phyloP scores from a whole-genome alignment of 805 yeast genomes.

The Barnettozyma pratensis region DNA sequence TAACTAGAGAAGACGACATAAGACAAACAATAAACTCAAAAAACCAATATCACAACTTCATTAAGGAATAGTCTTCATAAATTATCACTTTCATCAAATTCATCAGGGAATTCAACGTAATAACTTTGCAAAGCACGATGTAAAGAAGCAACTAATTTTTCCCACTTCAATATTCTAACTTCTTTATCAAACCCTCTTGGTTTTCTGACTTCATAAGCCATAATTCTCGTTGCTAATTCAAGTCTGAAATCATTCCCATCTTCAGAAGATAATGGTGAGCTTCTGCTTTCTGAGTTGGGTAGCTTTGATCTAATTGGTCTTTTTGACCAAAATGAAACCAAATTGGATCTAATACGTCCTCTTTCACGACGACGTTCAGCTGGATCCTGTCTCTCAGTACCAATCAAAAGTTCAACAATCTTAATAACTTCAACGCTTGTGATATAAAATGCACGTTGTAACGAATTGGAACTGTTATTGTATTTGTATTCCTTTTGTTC shows the following conservation, averaged over 20 bases:
- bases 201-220: constrained; percentile 56
- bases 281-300: constrained; percentile 11
- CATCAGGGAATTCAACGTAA: constrained; percentile 49
- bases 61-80: no score
- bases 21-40: no score
- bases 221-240: constrained; percentile 59
- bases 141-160: constrained; percentile 52
- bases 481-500: constrained; percentile 3
- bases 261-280: constrained; percentile 16
- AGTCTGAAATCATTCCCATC: constrained; percentile 32
- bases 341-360: constrained; percentile 61
- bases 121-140: constrained; percentile 62
- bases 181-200: constrained; percentile 70
- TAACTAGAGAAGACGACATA: no score
- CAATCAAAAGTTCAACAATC: constrained; percentile 57
- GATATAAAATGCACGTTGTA: constrained; percentile 35
- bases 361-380: constrained; percentile 54
- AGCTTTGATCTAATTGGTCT: constrained; percentile 45
- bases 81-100: background rate
- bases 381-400: constrained; percentile 40
- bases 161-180: constrained; percentile 59
- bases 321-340: constrained; percentile 64
- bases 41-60: no score
- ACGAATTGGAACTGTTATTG: constrained; percentile 22
- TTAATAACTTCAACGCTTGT: constrained; percentile 65